Evolutionary conservation across 2,329 filamentous ascomycete genomes (phyloP), one percentile per base, ranked within the genome.

Genomic region (Fusarium nurragi): DNA sequence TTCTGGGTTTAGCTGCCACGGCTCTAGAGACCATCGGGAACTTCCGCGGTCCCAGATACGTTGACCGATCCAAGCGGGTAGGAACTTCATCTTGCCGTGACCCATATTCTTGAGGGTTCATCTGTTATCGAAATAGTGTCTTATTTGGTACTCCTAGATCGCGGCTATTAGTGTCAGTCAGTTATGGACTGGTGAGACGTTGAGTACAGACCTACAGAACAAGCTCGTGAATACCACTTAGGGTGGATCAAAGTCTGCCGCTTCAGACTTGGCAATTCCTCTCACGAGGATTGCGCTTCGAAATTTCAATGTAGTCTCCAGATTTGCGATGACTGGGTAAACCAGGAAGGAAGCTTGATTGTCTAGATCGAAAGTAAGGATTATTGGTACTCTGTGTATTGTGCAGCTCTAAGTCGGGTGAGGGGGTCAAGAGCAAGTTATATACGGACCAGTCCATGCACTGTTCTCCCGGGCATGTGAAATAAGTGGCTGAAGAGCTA

Each of bases 191-290:
- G 5, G 5, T 23, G 12, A 16, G 8, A 2, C 7, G 12, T 11
- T 0, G 4, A 1, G 2, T 11, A 22, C 48, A 2, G 32, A 45
- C 48, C 5, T 26, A 8, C 7, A 26, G 12, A 8, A 26, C 7
- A 26, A 26, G 25, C 11, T 18, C 25, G 3, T 41, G 5, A 10
- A 6, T 1, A n/a, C 14, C n/a, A 23, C 19, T 13, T 47, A 52
- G 14, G 49, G 49, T 26, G 49, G 49, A 52, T 52, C 49, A 28
- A 52, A 52, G 28, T 37, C 49, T 52, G 49, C 49, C 12, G 40
- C 38, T 26, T 36, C 49, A 52, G 49, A 52, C 49, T 47, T 52
- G 18, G 22, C 28, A 23, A 19, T 47, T 26, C 49, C 49, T 52
- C 49, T 36, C 3, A 47, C 25, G 49, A 52, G 49, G 49, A 52